Percentiles rank a stretch among this genome's conserved stretches.
These are phyloP conservation scores for Helotiales sp. DNA, from an alignment of 2,329 filamentous ascomycete genomes.

Conservation along the genomic window DNA sequence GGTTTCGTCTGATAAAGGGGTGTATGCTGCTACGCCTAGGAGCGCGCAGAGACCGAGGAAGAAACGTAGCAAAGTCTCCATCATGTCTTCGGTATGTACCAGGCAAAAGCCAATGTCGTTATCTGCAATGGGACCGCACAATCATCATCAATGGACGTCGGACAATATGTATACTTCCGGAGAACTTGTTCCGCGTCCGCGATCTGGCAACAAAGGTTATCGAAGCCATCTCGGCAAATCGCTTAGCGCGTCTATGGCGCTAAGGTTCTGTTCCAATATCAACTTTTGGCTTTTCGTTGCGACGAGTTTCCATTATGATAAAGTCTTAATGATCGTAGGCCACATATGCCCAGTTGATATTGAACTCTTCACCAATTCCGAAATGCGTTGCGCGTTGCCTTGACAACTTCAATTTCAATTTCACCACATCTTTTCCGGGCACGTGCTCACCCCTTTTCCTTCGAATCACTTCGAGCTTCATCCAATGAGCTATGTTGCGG, in stretches of 20 bases:
- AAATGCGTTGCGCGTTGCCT: background rate
- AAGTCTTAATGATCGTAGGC: too few relatives aligned
- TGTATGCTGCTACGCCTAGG: constrained; percentile 27
- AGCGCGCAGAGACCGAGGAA: constrained; percentile 21
- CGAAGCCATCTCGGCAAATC: background rate
- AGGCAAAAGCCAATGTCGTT: constrained; percentile 24
- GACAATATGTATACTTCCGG: background rate
- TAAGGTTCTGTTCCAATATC: background rate
- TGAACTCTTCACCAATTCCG: background rate
- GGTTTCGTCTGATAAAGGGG: constrained; percentile 69
- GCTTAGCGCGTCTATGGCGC: background rate
- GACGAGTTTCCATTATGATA: background rate
- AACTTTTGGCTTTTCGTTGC: background rate
- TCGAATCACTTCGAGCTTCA: background rate
- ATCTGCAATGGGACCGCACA: constrained; percentile 16
- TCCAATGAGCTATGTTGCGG: background rate
- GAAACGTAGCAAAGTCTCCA: constrained; percentile 17
- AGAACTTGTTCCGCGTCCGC: background rate
- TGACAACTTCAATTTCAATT: too few relatives aligned
- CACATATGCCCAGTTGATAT: too few relatives aligned
- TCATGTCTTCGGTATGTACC: constrained; percentile 15
- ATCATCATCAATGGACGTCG: constrained; percentile 25
- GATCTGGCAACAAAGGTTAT: background rate
- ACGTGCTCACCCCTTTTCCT: background rate
- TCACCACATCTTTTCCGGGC: background rate